These are phyloP conservation scores for Lathyrus aphaca DNA, from an alignment of 306 rosid species.

Conservation along the genomic window DNA sequence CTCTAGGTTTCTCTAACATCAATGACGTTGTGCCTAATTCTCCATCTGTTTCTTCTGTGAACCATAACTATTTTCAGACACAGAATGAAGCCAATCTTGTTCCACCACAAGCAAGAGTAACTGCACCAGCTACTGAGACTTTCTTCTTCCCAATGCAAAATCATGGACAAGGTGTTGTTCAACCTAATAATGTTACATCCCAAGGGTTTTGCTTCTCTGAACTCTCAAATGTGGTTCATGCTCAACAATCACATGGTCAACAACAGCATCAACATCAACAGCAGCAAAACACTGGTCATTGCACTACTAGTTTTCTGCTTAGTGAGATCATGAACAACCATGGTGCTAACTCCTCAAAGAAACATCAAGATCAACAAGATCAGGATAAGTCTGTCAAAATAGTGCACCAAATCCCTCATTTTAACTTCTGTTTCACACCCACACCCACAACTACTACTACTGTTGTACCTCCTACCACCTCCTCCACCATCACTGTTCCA, in stretches of 20 bases:
- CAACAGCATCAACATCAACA: not conserved
- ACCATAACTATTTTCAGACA: constrained; percentile 52
- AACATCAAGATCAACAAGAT: constrained; percentile 44
- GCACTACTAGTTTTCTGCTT: constrained; percentile 66
- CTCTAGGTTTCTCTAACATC: constrained; percentile 58
- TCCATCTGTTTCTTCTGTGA: constrained; percentile 59
- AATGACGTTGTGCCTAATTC: constrained; percentile 54
- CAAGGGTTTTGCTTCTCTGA: constrained; percentile 82
- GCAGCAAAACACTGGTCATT: constrained; percentile 49
- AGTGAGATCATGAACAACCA: constrained; percentile 67
- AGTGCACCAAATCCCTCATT: constrained; percentile 45
- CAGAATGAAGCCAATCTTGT: constrained; percentile 39
- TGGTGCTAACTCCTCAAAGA: constrained; percentile 47
- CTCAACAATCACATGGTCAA: constrained; percentile 4
- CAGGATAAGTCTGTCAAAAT: constrained; percentile 45
- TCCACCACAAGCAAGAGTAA: constrained; percentile 1
- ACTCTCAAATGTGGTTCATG: constrained; percentile 55
- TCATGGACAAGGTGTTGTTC: constrained; percentile 19
- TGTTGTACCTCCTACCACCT: constrained; percentile 34
- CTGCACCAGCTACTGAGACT: constrained; percentile 20
- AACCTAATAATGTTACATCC: constrained; percentile 23
- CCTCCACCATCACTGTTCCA: constrained; percentile 50
- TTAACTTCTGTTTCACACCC: constrained; percentile 47
- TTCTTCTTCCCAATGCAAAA: constrained; percentile 65
- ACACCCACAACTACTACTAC: constrained; percentile 34